Evolutionary conservation across 768 basidiomycete genomes (phyloP), one percentile per base, ranked within the genome.

Genomic region (Lactarius sanguifluus): DNA sequence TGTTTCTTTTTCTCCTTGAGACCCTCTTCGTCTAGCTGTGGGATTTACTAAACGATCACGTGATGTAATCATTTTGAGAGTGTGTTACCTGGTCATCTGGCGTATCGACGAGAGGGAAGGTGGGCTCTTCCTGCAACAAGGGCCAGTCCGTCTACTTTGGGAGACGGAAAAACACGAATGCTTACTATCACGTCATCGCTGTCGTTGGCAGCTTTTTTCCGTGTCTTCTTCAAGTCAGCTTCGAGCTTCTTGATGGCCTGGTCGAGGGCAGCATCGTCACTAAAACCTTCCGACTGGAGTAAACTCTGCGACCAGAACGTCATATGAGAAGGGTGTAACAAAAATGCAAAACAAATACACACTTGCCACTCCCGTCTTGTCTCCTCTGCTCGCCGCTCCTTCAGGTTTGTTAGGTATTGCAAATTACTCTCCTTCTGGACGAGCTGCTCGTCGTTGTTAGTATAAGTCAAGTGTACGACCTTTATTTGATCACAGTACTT

Each of bases 1-100:
- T 99, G 97, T 72, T 90, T 92, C 73, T 88, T 88, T 80, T 98
- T 99, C 77, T 99, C 97, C 75, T 92, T 98, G 41, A 98, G 75
- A 30, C 87, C 83, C 47, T 96, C 95, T 73, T 98, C 96, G 71
- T 93, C 92, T 9, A 94, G 82, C 90, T 93, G 65, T 9, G 25
- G 45, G 50, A 54, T 45, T 50, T 5, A 15, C 15, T 52, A 41
- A 12, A 12, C 18, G 45, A 23, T 41, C 32, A 18, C 7, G 34
- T 62, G 45, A 43, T 50, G 36, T 2, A 7, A 52, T 38, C 1
- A 23, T 30, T 43, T 52, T n/a, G n/a, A 50, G 52, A 58, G n/a
- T 1, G 68, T 3, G 57, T 5, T 69, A 95, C 89, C 65, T 96
- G 91, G 7, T 85, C 88, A 76, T 99, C 97, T 0, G 95, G 94